Base-by-base conservation (phyloP, 176 grass and related monocot species). In the Hyparrhenia diplandra region DNA sequence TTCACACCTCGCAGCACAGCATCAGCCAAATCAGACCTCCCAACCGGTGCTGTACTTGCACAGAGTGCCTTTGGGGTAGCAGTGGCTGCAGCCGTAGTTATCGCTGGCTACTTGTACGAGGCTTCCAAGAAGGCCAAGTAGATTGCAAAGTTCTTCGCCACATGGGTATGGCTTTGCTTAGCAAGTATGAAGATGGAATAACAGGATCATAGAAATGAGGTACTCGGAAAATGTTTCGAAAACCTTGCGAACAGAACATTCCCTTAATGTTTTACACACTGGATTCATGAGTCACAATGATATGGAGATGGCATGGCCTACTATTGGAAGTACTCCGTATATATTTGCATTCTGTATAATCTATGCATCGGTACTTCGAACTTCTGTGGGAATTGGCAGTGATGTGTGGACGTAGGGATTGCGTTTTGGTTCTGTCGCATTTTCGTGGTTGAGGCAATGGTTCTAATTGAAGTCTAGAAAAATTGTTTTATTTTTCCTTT, bases 1-100 rank as follows among this genome's bases (percentile, higher is more conserved):
- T 95, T 99, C 47, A 75, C 77, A 42, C 84, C 88, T 16, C 77
- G 82, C 57, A 73, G 31, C 51, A 1, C 79, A 43, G 88, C 83
- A 42, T 76, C 83, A 39, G n/a, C 80, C 45, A 92, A 88, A 88
- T 41, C 73, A 30, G 85, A 91, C 31, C 24, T 85, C 23, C 30
- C 82, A 66, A 84, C 64, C 17, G 67, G 49, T 54, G 89, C 23
- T 64, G 52, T 91, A 30, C 73, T 91, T 54, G 94, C 89, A 63
- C 94, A 94, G 55, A 85, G 94, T 30, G 94, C 92, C 12, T 81
- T 97, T 8, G 89, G 94, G 74, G 89, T 97, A 66, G 92, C 87
- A 9, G 87, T 94, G 55, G 92, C 94, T 62, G 91, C 91, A 73
- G 89, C 89, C 29, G 89, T 94, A 21, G 94, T 92, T 37, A 84